Conservation (phyloP, 352 stramenopile species). For the Blastocystis sp. region DNA sequence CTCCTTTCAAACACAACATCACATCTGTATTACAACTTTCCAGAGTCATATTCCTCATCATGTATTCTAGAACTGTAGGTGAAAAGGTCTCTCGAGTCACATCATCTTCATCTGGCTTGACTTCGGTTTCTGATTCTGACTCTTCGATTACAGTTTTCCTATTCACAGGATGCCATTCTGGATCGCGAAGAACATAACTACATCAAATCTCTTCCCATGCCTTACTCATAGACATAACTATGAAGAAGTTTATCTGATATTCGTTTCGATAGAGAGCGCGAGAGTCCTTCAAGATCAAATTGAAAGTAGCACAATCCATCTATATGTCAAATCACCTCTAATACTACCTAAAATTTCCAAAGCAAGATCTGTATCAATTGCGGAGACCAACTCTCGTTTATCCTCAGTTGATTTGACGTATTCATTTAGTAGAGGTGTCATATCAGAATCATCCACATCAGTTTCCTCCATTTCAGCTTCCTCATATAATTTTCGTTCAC, state of each 20-base stretch:
- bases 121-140: background rate
- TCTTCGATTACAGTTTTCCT: no score
- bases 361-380: background rate
- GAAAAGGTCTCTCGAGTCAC: background rate
- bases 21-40: background rate
- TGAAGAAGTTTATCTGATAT: background rate
- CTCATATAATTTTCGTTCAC: no score
- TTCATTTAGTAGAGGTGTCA: background rate
- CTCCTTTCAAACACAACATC: constrained; percentile 21
- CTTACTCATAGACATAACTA: background rate
- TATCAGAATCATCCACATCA: background rate
- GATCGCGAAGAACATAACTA: background rate
- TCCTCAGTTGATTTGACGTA: background rate
- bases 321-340: background rate
- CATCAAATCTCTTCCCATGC: background rate
- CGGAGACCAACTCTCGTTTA: background rate
- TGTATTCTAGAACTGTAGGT: background rate
- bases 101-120: background rate
- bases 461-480: background rate
- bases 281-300: constrained; percentile 4
- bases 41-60: background rate
- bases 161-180: background rate
- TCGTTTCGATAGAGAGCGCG: background rate
- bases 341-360: background rate
- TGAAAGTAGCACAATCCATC: constrained; percentile 20